Evolutionary conservation across 1,284 basidiomycete species (phyloP), one percentile per base, ranked within the genome.

Genomic region (Chalciporus sp.): DNA sequence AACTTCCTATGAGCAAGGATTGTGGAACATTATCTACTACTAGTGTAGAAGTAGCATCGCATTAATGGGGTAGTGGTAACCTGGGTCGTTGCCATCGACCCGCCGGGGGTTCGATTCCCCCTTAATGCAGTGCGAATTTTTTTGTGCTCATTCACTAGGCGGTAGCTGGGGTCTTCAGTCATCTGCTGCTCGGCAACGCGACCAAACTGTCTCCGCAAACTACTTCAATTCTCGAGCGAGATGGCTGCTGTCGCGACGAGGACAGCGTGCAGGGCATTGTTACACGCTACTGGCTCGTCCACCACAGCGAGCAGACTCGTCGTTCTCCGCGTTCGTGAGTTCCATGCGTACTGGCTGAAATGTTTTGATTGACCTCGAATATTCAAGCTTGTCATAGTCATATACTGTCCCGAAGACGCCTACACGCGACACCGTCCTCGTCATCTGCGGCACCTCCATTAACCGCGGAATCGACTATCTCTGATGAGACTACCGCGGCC

Each of bases 21-120:
- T n/a, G 29, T 14, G 8, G 29, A 14, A 10, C 8, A 31, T 31
- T 2, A 14, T 31, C 8, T 9, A 9, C 14, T 6, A n/a, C 12
- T 2, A 14, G 33, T 35, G 1, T 1, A 16, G 2, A 1, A 6
- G 16, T n/a, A 14, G 0, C 16, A n/a, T n/a, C 42, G 65, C 57
- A 55, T 64, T 64, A 64, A 64, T 64, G 63, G 63, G 63, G 63
- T 64, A 64, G 63, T 65, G 63, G 63, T 64, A 64, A 64, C 63
- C 63, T 64, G 64, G 63, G 63, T 64, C 63, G 63, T 65, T 65
- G 63, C 63, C 63, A 64, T 65, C 78, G 78, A 84, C 81, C 82
- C 82, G 82, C 82, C 82, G 82, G 81, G 83, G 79, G 83, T 85
- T 86, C 83, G 80, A 86, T 85, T 85, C 83, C 82, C 83, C 65